Evolutionary conservation across 2,329 filamentous ascomycete genomes (phyloP).

Genomic region (Botrytis aclada): DNA sequence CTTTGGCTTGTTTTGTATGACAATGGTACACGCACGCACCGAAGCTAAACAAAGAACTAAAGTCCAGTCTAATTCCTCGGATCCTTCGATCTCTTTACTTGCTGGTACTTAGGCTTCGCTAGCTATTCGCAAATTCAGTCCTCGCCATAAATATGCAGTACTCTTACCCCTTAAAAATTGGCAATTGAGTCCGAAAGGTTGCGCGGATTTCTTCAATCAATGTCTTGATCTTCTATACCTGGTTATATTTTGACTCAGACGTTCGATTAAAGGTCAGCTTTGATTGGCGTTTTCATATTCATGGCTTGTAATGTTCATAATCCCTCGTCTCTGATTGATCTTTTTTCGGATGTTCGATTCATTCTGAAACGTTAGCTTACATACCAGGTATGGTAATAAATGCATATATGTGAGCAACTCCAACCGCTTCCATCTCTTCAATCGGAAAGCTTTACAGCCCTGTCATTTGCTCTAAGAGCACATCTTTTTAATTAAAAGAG

Average conservation of each 20-base stretch:
- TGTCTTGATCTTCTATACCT: neutral
- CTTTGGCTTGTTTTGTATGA: conserved; percentile 15
- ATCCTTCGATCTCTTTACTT: neutral
- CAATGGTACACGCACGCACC: conserved; percentile 3
- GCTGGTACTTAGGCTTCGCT: neutral
- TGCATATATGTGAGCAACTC: neutral
- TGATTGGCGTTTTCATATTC: neutral
- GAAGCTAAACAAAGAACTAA: neutral
- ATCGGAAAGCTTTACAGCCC: neutral
- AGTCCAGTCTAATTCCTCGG: neutral
- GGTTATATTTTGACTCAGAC: neutral
- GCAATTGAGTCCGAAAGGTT: neutral
- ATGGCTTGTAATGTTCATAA: neutral
- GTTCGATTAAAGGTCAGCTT: neutral
- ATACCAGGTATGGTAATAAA: neutral
- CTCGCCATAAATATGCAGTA: neutral
- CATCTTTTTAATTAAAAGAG: neutral
- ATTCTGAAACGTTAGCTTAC: conserved; percentile 12
- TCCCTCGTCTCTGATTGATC: conserved; percentile 2
- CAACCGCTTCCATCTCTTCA: neutral
- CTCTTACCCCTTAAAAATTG: neutral
- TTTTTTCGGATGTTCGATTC: neutral
- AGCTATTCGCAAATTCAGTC: neutral
- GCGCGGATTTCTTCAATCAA: neutral
- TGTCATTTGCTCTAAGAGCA: neutral